These are phyloP conservation scores for Trichothecium sympodiale DNA, from an alignment of 2,329 filamentous ascomycete species.

Conservation along the genomic window DNA sequence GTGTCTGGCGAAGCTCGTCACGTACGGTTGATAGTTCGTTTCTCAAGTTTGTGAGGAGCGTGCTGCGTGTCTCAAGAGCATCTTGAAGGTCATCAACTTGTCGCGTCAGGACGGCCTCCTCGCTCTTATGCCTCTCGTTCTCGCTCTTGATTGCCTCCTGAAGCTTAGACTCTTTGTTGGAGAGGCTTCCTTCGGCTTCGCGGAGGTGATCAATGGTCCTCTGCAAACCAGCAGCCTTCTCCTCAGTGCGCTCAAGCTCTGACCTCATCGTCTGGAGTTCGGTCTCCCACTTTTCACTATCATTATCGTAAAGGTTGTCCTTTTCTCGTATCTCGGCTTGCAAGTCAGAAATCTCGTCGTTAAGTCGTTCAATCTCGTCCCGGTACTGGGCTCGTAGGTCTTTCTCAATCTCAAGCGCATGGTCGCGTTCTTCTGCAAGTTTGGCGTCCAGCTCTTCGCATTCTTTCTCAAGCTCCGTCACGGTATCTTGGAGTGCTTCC, in stretches of 20 bases:
- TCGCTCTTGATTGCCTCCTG: slow-evolving; percentile 61
- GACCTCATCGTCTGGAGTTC: slow-evolving; percentile 54
- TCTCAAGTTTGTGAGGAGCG: slow-evolving; percentile 53
- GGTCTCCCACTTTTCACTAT: slow-evolving; percentile 62
- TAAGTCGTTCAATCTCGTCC: slow-evolving; percentile 37
- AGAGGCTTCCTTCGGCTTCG: slow-evolving; percentile 54
- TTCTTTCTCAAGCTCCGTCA: slow-evolving; percentile 37
- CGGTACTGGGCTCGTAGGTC: slow-evolving; percentile 36
- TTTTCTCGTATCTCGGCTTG: slow-evolving; percentile 57
- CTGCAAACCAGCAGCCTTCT: slow-evolving; percentile 56
- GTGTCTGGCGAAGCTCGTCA: slow-evolving; percentile 59
- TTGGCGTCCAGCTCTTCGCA: slow-evolving; percentile 35
- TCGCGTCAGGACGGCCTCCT: slow-evolving; percentile 58
- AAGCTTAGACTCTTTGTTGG: slow-evolving; percentile 55
- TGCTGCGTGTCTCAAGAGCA: slow-evolving; percentile 56
- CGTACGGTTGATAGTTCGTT: slow-evolving; percentile 54
- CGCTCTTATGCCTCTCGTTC: slow-evolving; percentile 57
- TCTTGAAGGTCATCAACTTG: slow-evolving; percentile 66
- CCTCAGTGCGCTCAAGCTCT: slow-evolving; percentile 55
- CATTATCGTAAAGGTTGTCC: slow-evolving; percentile 58
- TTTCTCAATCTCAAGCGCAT: slow-evolving; percentile 48
- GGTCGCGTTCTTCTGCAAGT: slow-evolving; percentile 43
- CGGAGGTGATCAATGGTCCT: slow-evolving; percentile 61
- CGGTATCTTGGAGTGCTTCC: slow-evolving; percentile 52
- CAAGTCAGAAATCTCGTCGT: slow-evolving; percentile 49